Evolutionary conservation across 768 basidiomycete genomes (phyloP).

Genomic region (Leucosporidium scottii): DNA sequence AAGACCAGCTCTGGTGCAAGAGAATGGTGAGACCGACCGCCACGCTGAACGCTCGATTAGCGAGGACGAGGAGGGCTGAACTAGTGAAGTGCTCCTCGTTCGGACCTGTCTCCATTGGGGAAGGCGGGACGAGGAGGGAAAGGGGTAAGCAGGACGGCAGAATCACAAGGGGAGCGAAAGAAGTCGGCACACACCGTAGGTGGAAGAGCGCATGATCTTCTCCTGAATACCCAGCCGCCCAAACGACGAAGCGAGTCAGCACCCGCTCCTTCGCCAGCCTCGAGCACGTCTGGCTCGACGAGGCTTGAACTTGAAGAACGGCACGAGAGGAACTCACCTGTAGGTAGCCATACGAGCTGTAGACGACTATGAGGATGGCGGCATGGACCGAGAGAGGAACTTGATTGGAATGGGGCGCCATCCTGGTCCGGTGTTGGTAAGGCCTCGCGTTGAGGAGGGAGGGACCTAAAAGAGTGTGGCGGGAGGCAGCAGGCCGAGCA

Average conservation of each 20-base stretch:
- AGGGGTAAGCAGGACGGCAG: neutral
- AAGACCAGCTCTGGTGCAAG: constrained; percentile 13
- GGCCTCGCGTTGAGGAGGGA: too few relatives aligned
- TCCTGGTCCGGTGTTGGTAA: too few relatives aligned
- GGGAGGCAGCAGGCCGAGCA: too few relatives aligned
- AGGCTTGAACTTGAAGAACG: too few relatives aligned
- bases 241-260: too few relatives aligned
- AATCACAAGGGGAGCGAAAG: neutral
- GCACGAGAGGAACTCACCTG: too few relatives aligned
- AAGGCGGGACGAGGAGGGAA: too few relatives aligned
- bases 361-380: constrained; percentile 25
- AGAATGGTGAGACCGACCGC: constrained; percentile 25
- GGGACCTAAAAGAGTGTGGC: too few relatives aligned
- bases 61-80: constrained; percentile 32
- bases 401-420: too few relatives aligned
- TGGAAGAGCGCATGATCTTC: constrained; percentile 37
- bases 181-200: constrained; percentile 22
- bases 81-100: constrained; percentile 32
- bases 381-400: constrained; percentile 28
- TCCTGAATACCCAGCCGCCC: constrained; percentile 29
- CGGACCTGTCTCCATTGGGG: constrained; percentile 6
- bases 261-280: neutral
- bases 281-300: neutral
- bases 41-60: constrained; percentile 33
- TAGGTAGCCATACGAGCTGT: constrained; percentile 11